phyloP scores from a whole-genome alignment of 805 yeast genomes.

The Starmerella stellata region DNA sequence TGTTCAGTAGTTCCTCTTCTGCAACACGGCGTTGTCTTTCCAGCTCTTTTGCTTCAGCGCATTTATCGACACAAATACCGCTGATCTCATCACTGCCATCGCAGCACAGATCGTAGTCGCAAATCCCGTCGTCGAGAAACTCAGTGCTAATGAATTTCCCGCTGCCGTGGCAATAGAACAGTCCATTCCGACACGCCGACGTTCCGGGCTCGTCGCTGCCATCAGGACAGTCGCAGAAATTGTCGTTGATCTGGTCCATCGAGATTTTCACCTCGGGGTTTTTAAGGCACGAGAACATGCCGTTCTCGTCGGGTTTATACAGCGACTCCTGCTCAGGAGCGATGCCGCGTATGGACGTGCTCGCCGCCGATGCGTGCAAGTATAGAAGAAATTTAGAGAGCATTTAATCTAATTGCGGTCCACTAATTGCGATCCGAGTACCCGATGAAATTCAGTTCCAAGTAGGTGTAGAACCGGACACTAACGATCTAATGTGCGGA shows the following conservation, averaged over 20 bases:
- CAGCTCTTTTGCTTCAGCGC: conserved; percentile 33
- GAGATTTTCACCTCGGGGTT: conserved; percentile 49
- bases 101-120: conserved; percentile 79
- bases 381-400: too few species aligned
- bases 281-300: conserved; percentile 50
- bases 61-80: conserved; percentile 37
- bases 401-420: too few species aligned
- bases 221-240: conserved; percentile 91
- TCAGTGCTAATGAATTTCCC: conserved; percentile 45
- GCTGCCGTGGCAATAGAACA: conserved; percentile 59
- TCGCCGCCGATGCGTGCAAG: too few species aligned
- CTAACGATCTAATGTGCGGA: too few species aligned
- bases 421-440: too few species aligned
- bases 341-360: too few species aligned
- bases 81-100: conserved; percentile 76
- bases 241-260: conserved; percentile 57
- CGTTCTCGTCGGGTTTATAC: conserved; percentile 36
- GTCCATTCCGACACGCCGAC: conserved; percentile 45
- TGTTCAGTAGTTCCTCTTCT: conserved; percentile 8
- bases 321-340: conserved; percentile 13
- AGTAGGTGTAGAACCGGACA: too few species aligned
- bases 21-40: conserved; percentile 15
- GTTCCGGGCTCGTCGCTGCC: conserved; percentile 97
- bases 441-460: too few species aligned
- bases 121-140: conserved; percentile 72